These are phyloP conservation scores for Saturnispora dispora DNA, from an alignment of 805 yeast species.

Conservation along the genomic window DNA sequence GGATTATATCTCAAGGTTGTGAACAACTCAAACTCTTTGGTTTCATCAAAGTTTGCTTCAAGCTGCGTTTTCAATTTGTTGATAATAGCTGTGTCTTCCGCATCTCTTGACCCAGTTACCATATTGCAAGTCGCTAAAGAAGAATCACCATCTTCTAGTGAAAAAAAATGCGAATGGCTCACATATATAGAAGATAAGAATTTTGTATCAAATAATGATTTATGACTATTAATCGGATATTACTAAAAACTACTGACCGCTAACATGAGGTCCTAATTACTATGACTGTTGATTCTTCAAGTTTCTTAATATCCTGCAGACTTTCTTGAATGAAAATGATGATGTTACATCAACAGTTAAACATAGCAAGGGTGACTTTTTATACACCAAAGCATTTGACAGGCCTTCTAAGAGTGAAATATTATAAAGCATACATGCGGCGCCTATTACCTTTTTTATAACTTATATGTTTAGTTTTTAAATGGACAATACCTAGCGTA, in stretches of 20 bases:
- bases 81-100: constrained; percentile 35
- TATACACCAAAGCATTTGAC: neutral
- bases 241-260: neutral
- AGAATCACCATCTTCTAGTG: neutral
- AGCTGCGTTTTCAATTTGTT: constrained; percentile 73
- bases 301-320: no score
- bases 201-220: neutral
- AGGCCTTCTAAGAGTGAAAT: neutral
- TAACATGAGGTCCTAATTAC: no score
- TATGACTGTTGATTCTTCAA: no score
- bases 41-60: constrained; percentile 56
- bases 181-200: neutral
- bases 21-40: constrained; percentile 48
- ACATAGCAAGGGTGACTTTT: no score
- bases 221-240: neutral
- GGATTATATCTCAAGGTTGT: constrained; percentile 78
- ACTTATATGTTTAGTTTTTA: no score
- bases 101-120: neutral
- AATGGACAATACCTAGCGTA: neutral
- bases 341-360: no score
- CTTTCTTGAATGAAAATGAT: no score
- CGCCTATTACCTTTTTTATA: neutral
- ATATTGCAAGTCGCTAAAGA: neutral
- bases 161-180: neutral
- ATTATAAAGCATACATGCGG: no score